Conservation (phyloP, 805 yeast species). For the Saccharomycopsis fodiens region DNA sequence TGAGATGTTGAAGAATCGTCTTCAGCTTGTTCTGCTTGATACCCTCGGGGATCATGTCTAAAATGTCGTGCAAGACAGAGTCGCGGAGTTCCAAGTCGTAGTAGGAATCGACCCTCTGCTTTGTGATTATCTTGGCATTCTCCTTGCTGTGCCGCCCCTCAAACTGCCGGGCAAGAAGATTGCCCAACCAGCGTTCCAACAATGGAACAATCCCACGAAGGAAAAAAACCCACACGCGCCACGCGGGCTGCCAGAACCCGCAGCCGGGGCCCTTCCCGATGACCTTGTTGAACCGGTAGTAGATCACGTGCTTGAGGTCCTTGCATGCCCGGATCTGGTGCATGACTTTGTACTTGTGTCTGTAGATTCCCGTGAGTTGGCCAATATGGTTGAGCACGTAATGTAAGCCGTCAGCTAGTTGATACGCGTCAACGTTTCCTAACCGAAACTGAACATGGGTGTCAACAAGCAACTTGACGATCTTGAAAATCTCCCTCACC, state of each 20-base stretch:
- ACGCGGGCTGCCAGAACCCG: constrained; percentile 99
- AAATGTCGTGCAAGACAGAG: constrained; percentile 88
- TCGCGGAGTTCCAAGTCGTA: constrained; percentile 90
- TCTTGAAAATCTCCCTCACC: constrained; percentile 79
- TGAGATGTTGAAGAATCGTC: constrained; percentile 83
- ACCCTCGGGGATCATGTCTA: constrained; percentile 97
- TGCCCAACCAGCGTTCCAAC: constrained; percentile 92
- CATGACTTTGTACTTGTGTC: constrained; percentile 97
- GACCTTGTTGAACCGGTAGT: constrained; percentile 71
- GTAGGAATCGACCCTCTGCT: constrained; percentile 91
- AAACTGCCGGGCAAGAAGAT: constrained; percentile 83
- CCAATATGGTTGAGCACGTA: constrained; percentile 91
- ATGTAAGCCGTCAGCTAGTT: constrained; percentile 89
- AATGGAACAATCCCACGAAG: constrained; percentile 88
- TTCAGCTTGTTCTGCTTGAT: constrained; percentile 80
- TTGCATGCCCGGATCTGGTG: constrained; percentile 95
- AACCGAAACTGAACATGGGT: constrained; percentile 86
- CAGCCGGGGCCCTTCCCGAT: constrained; percentile 98
- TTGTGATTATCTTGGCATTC: constrained; percentile 87
- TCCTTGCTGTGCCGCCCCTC: constrained; percentile 93
- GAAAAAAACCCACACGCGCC: constrained; percentile 94
- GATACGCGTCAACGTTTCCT: constrained; percentile 89
- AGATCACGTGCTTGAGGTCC: constrained; percentile 88
- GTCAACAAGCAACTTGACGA: constrained; percentile 83
- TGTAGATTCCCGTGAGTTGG: constrained; percentile 90